Percentiles rank a stretch among this genome's conserved stretches.
phyloP scores from a whole-genome alignment of 257 asterid genomes.

The Capsicum rhomboideum region DNA sequence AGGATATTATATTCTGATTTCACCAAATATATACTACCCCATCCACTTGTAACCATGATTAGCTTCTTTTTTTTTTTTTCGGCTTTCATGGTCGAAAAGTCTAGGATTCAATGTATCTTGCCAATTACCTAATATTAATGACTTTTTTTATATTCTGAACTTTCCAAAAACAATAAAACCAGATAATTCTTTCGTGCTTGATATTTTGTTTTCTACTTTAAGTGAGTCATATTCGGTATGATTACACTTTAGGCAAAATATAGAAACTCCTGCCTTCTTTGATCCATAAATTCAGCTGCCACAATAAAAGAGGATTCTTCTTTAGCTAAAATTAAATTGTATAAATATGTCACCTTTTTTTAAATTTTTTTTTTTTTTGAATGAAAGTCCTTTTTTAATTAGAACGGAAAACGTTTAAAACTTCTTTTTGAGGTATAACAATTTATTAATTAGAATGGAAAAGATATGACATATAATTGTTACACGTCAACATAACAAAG shows the following conservation, averaged over 20 bases:
- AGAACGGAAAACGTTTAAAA: not conserved
- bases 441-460: not conserved
- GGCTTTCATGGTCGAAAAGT: not conserved
- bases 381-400: not conserved
- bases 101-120: not conserved
- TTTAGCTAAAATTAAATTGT: not conserved
- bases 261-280: not conserved
- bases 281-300: not conserved
- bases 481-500: not conserved
- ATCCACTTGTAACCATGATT: not conserved
- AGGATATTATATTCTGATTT: not conserved
- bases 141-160: not conserved
- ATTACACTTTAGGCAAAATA: not conserved
- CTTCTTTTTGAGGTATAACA: not conserved
- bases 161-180: not conserved
- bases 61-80: not conserved
- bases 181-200: not conserved
- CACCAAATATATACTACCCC: not conserved
- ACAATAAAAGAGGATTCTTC: not conserved
- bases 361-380: too few species aligned
- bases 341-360: not conserved
- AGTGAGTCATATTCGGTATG: constrained; percentile 1
- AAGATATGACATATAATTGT: not conserved
- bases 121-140: not conserved
- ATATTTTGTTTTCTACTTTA: not conserved